Evolutionary conservation across 768 basidiomycete genomes (phyloP), one percentile per base, ranked within the genome.

Genomic region (Lactarius pseudohatsudake): DNA sequence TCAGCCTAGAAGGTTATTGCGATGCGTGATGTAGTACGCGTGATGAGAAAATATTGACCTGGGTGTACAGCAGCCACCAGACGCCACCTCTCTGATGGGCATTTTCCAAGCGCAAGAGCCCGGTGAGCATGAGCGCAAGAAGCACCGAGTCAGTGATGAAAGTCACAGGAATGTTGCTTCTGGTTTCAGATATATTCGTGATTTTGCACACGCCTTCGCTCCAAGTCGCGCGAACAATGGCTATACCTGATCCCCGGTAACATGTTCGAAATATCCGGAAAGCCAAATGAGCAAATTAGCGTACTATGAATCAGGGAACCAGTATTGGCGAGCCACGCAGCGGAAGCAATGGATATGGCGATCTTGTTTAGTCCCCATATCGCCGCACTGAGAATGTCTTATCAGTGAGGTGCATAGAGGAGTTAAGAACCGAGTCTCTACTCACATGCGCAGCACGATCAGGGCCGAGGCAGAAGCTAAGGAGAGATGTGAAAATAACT

Each of bases 391-490:
- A 53, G 34, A 40, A 28, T 26, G 36, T 28, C 15, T 36, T 13
- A 18, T 30, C 34, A 7, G 45, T 34, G 15, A 9, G 3, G 38
- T 3, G 2, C 13, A 13, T 22, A 32, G 11, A 32, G 32, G 18
- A 28, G n/a, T 20, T 0, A 16, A 47, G 15, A 36, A 45, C 8
- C 20, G 20, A 45, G 43, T n/a, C 60, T n/a, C n/a, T 11, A 32
- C 65, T 40, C 59, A 68, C 67, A 68, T 53, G 36, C 67, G 67
- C 32, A 65, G 45, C 30, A 65, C 54, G 28, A 61, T 57, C 16
- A 68, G 64, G 3, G 43, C 50, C 20, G 67, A 65, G 20, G 67
- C 59, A 20, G 28, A 68, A 2, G 53, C 30, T 26, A 65, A 54
- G 2, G 64, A 26, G 22, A 61, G 20, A 20, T 13, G 38, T 3